phyloP scores from a whole-genome alignment of 805 yeast genomes.

The Ogataea chonburiensis region DNA sequence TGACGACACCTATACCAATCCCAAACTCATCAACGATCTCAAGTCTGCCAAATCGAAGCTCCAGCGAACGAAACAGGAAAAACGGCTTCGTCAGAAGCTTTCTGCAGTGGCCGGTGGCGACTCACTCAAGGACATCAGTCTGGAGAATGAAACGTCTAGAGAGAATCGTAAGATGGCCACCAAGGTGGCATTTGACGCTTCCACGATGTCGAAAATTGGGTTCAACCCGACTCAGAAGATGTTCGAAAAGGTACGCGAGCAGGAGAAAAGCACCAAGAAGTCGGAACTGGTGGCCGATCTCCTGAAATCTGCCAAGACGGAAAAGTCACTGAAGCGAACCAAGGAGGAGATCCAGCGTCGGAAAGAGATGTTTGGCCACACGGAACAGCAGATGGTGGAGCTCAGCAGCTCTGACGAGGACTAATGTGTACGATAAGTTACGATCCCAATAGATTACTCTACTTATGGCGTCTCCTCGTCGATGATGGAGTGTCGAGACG shows the following conservation, averaged over 20 bases:
- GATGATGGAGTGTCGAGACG: constrained; percentile 14
- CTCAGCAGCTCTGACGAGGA: constrained; percentile 15
- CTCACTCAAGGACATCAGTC: constrained; percentile 14
- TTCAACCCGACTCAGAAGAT: constrained; percentile 31
- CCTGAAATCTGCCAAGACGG: constrained; percentile 8
- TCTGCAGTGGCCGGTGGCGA: constrained; percentile 29
- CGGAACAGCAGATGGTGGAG: constrained; percentile 10
- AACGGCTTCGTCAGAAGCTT: constrained; percentile 32
- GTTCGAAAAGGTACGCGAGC: constrained; percentile 14
- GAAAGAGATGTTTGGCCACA: constrained; percentile 8
- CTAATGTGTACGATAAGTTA: background rate
- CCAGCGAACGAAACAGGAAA: constrained; percentile 39
- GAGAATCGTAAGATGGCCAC: constrained; percentile 24
- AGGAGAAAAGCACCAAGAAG: constrained; percentile 3
- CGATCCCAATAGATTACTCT: background rate
- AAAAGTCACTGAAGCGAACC: constrained; percentile 21
- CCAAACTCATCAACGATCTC: constrained; percentile 43
- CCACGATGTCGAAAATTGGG: constrained; percentile 27
- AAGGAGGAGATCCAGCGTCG: constrained; percentile 18
- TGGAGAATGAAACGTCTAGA: constrained; percentile 24
- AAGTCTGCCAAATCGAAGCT: constrained; percentile 37
- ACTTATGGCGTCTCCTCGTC: constrained; percentile 15
- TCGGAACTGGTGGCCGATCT: constrained; percentile 13
- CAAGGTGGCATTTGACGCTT: constrained; percentile 27
- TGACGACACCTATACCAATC: constrained; percentile 48